Percentiles rank a stretch among this genome's conserved stretches.
Evolutionary conservation across 2,329 filamentous ascomycete genomes (phyloP).

Genomic region (Pezicula radicicola): DNA sequence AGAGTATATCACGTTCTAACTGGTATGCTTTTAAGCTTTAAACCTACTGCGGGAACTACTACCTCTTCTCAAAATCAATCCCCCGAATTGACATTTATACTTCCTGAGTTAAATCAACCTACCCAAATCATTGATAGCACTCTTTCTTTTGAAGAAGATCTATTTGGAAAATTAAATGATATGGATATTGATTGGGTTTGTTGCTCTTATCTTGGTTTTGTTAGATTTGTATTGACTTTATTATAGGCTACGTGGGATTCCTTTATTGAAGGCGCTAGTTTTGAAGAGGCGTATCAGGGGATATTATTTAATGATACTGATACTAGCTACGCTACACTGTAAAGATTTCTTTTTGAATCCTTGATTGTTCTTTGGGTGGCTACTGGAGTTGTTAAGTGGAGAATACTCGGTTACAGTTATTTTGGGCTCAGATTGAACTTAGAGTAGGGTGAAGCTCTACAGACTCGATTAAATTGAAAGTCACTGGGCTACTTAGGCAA

Average conservation of each 20-base stretch:
- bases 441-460: too few species aligned
- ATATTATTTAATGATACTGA: background rate
- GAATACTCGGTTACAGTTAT: too few species aligned
- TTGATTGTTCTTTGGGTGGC: too few species aligned
- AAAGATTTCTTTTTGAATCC: too few species aligned
- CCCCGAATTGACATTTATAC: too few species aligned
- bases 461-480: too few species aligned
- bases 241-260: slow-evolving; percentile 23
- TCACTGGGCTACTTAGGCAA: too few species aligned
- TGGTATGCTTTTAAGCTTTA: slow-evolving; percentile 10
- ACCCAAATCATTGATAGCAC: background rate
- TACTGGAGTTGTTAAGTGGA: too few species aligned
- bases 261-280: slow-evolving; percentile 22
- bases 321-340: too few species aligned
- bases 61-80: too few species aligned
- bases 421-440: too few species aligned
- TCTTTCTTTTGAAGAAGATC: slow-evolving; percentile 7
- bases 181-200: slow-evolving; percentile 28
- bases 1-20: slow-evolving; percentile 9
- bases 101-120: too few species aligned
- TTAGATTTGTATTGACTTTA: slow-evolving; percentile 6
- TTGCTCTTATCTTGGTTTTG: background rate
- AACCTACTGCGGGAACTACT: background rate
- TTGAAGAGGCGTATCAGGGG: slow-evolving; percentile 16
- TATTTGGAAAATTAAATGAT: slow-evolving; percentile 3